Conservation (phyloP, 495 filamentous ascomycete species). For the Staphylotrichum tortipilum region DNA sequence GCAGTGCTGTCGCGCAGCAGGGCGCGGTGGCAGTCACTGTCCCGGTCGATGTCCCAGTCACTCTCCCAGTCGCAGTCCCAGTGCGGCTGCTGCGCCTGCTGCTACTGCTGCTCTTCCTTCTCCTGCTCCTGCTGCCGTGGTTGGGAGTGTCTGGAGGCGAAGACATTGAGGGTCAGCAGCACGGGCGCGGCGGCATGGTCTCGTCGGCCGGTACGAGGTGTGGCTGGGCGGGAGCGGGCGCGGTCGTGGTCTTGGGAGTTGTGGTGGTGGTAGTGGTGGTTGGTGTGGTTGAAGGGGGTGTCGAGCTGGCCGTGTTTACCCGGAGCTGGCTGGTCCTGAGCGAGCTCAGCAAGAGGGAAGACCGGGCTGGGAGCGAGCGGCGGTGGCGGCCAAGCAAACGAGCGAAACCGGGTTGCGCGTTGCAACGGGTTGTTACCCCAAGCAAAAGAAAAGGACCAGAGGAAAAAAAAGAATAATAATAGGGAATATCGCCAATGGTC, state of each 20-base stretch:
- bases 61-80: too few relatives aligned
- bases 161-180: conserved; percentile 24
- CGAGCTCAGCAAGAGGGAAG: neutral
- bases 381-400: neutral
- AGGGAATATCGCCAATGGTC: too few relatives aligned
- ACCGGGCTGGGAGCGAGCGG: neutral
- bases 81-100: too few relatives aligned
- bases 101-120: too few relatives aligned
- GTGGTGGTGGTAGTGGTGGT: neutral
- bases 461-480: neutral
- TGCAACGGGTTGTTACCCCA: too few relatives aligned
- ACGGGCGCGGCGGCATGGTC: neutral
- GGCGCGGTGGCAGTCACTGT: too few relatives aligned
- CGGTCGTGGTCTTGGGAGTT: neutral
- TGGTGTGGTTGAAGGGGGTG: too few relatives aligned
- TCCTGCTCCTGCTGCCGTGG: conserved; percentile 15
- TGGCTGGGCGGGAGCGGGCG: neutral
- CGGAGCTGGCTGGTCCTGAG: neutral
- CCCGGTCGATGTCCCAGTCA: too few relatives aligned
- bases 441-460: neutral
- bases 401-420: neutral
- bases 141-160: conserved; percentile 12
- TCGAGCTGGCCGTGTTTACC: conserved; percentile 3
- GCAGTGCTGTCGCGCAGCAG: conserved; percentile 11
- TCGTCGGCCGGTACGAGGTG: neutral